Conservation (phyloP, 345 rosid species). For the Lumnitzera littorea region DNA sequence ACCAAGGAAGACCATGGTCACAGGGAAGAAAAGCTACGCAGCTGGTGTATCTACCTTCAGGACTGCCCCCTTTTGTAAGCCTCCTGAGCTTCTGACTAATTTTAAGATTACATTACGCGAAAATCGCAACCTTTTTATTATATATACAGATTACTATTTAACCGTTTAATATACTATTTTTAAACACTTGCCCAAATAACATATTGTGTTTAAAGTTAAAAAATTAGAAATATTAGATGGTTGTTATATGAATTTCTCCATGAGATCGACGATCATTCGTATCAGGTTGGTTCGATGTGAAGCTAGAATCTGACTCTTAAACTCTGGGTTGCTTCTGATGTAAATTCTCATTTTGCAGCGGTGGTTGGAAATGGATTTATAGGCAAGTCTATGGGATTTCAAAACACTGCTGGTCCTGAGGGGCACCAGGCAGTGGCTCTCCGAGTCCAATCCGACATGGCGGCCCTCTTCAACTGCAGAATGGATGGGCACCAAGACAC, state of each 20-base stretch:
- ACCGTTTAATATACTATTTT: not conserved
- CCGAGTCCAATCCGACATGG: constrained; percentile 33
- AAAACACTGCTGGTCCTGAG: constrained; percentile 42
- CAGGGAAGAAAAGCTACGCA: constrained; percentile 31
- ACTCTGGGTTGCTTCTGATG: not conserved
- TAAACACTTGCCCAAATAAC: not conserved
- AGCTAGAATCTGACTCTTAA: too few relatives aligned
- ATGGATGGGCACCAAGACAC: constrained; percentile 53
- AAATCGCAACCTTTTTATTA: too few relatives aligned
- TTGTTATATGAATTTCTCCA: too few relatives aligned
- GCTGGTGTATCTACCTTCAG: constrained; percentile 38
- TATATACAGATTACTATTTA: too few relatives aligned
- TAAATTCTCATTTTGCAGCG: constrained; percentile 18
- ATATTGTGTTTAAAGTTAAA: too few relatives aligned
- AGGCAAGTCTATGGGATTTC: constrained; percentile 44
- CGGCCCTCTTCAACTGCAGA: constrained; percentile 48
- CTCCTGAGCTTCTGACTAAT: not conserved
- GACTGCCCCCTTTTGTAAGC: constrained; percentile 43
- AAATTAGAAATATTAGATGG: too few relatives aligned
- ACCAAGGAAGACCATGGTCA: constrained; percentile 50
- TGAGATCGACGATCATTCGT: too few relatives aligned
- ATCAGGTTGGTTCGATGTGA: too few relatives aligned
- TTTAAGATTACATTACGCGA: not conserved
- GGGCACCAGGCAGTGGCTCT: constrained; percentile 58
- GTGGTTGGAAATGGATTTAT: constrained; percentile 33